A percentile compares a stretch with the other conserved stretches of the same genome.
Evolutionary conservation across 345 rosid species (phyloP).

Genomic region (Hibiscus tridactylites): DNA sequence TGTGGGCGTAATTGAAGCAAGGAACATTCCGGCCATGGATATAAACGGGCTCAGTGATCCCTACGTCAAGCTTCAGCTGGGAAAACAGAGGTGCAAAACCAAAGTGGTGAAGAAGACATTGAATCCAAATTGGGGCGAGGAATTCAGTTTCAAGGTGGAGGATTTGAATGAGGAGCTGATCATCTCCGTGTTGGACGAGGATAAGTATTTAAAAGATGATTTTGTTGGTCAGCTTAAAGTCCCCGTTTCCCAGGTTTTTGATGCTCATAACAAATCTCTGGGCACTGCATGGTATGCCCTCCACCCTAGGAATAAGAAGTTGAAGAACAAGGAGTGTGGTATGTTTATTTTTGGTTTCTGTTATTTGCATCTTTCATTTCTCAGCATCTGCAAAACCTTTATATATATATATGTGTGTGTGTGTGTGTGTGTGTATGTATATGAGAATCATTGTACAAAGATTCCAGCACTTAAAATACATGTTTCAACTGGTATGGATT

Average conservation of each 20-base stretch:
- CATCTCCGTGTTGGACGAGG: conserved; percentile 76
- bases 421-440: no score
- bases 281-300: conserved; percentile 72
- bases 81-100: conserved; percentile 62
- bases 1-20: conserved; percentile 72
- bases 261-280: conserved; percentile 69
- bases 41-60: conserved; percentile 88
- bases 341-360: background rate
- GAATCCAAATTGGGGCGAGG: conserved; percentile 91
- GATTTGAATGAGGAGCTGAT: conserved; percentile 83
- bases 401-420: no score
- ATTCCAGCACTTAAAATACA: background rate
- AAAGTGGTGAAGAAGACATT: conserved; percentile 81
- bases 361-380: background rate
- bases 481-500: conserved; percentile 4
- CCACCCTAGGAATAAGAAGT: conserved; percentile 67
- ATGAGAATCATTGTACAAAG: background rate
- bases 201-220: conserved; percentile 81
- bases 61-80: conserved; percentile 73
- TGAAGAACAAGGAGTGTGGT: conserved; percentile 80
- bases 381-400: background rate
- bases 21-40: conserved; percentile 85
- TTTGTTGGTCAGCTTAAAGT: conserved; percentile 67
- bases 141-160: conserved; percentile 81
- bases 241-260: conserved; percentile 61